Percentiles rank a stretch among this genome's conserved stretches.
phyloP scores from a whole-genome alignment of 2,329 filamentous ascomycete genomes.

The Cordyceps cicadae region DNA sequence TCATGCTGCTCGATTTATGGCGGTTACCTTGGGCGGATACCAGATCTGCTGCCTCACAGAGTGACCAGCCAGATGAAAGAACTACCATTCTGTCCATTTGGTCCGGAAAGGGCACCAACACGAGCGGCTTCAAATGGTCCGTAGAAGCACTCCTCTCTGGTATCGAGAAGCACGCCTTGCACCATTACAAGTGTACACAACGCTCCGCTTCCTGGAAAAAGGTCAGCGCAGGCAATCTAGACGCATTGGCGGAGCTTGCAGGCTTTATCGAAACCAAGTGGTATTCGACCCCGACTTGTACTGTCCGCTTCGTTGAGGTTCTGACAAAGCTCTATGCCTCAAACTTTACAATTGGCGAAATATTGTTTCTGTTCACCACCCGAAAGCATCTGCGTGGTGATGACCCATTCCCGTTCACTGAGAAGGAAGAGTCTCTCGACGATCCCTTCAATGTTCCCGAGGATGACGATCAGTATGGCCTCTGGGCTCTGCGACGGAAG shows the following conservation, averaged over 20 bases:
- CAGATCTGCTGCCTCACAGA: neutral
- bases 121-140: neutral
- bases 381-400: conserved; percentile 3
- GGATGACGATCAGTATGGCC: neutral
- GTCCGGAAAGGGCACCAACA: neutral
- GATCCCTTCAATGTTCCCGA: conserved; percentile 11
- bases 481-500: conserved; percentile 6
- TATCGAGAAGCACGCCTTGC: neutral
- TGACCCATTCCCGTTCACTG: conserved; percentile 6
- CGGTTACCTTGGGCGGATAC: neutral
- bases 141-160: neutral
- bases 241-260: neutral
- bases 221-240: neutral
- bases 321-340: conserved; percentile 6
- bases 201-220: conserved; percentile 2
- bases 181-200: neutral
- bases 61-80: neutral
- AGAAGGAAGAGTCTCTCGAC: conserved; percentile 5
- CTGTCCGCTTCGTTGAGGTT: conserved; percentile 5
- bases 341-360: conserved; percentile 1
- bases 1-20: conserved; percentile 2
- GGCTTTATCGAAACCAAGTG: neutral
- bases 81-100: conserved; percentile 1
- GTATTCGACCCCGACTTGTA: conserved; percentile 4
- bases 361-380: conserved; percentile 5